phyloP scores from a whole-genome alignment of 2,329 filamentous ascomycete genomes.

The Diaporthe aspalathi region DNA sequence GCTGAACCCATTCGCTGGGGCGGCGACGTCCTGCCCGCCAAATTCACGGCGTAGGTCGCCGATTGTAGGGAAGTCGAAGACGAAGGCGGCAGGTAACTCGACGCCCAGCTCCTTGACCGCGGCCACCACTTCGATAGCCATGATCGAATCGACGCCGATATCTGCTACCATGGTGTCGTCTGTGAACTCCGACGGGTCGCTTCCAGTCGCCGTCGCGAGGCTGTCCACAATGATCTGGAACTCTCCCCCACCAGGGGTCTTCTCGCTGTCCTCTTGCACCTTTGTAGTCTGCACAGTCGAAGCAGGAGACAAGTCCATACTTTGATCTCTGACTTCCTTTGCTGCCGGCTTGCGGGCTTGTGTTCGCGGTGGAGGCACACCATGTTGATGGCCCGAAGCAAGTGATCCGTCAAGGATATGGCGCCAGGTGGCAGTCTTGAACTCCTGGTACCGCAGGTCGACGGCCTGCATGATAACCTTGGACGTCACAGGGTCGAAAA shows the following conservation, averaged over 20 bases:
- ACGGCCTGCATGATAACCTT: slow-evolving; percentile 40
- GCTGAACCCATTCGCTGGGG: not conserved
- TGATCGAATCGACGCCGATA: slow-evolving; percentile 46
- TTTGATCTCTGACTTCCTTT: not conserved
- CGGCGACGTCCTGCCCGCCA: slow-evolving; percentile 11
- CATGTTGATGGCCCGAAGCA: not conserved
- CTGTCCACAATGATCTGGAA: slow-evolving; percentile 37
- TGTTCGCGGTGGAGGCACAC: not conserved
- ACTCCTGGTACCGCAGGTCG: slow-evolving; percentile 40
- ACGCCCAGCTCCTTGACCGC: slow-evolving; percentile 43
- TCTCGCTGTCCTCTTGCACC: not conserved
- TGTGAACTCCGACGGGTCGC: slow-evolving; percentile 40
- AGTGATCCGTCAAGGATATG: not conserved
- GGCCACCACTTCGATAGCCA: slow-evolving; percentile 43
- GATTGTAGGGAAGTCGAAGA: slow-evolving; percentile 41
- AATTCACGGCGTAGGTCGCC: slow-evolving; percentile 41
- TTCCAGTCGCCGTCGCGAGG: slow-evolving; percentile 43
- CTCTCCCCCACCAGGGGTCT: slow-evolving; percentile 7
- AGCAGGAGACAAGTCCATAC: not conserved
- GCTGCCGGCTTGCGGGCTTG: slow-evolving; percentile 1
- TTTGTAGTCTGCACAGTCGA: not conserved
- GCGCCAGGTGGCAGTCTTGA: slow-evolving; percentile 28
- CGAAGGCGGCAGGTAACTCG: slow-evolving; percentile 40
- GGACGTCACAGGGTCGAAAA: slow-evolving; percentile 40
- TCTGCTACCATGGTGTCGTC: slow-evolving; percentile 41